Evolutionary conservation across 1,284 basidiomycete genomes (phyloP).

Genomic region (Tetrapyrgos nigripes): DNA sequence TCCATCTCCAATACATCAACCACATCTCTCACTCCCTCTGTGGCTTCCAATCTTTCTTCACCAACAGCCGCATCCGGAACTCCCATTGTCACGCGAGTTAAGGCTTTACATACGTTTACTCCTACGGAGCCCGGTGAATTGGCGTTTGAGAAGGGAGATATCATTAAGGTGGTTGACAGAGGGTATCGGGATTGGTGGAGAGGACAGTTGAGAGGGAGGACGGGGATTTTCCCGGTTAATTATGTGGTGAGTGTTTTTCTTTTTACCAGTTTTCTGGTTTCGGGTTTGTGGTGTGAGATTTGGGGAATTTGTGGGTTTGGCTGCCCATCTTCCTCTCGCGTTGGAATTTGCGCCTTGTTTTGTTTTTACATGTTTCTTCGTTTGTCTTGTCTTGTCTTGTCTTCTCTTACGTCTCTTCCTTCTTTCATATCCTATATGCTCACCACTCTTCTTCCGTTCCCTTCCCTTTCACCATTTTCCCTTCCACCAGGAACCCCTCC

Average conservation of each 20-base stretch:
- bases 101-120: slow-evolving; percentile 91
- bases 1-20: slow-evolving; percentile 38
- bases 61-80: slow-evolving; percentile 37
- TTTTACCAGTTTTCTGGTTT: slow-evolving; percentile 2
- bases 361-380: too few species aligned
- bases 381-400: too few species aligned
- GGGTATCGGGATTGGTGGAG: slow-evolving; percentile 99
- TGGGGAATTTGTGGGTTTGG: too few species aligned
- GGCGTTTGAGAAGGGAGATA: slow-evolving; percentile 91
- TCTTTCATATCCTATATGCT: slow-evolving; percentile 3
- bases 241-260: slow-evolving; percentile 76
- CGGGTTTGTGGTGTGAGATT: too few species aligned
- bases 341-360: too few species aligned
- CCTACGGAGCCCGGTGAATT: slow-evolving; percentile 92
- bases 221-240: slow-evolving; percentile 98
- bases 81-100: slow-evolving; percentile 79
- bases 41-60: slow-evolving; percentile 14
- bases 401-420: too few species aligned
- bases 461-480: too few species aligned
- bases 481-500: slow-evolving; percentile 75
- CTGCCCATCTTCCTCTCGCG: too few species aligned
- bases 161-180: slow-evolving; percentile 95
- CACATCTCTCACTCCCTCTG: slow-evolving; percentile 25
- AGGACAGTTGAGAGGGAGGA: slow-evolving; percentile 90
- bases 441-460: not conserved